A percentile compares a stretch with the other conserved stretches of the same genome.
These are phyloP conservation scores for Chlorella vulgaris DNA, from an alignment of 139 green algal species.

Conservation along the genomic window DNA sequence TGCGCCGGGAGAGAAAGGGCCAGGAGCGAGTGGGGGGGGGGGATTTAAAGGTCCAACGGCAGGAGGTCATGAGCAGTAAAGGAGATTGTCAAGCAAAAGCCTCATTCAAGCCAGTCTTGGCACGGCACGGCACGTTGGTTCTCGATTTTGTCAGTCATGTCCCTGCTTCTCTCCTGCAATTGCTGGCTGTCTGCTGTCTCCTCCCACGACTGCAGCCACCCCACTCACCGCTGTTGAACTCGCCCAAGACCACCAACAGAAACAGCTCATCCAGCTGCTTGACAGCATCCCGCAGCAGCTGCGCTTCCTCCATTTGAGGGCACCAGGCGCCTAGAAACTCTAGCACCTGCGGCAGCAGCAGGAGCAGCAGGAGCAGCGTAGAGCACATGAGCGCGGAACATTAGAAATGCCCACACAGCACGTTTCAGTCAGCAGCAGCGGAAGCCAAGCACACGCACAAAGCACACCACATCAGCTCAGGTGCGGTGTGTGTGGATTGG, in stretches of 20 bases:
- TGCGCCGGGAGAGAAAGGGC: neutral
- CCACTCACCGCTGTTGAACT: slow-evolving; percentile 85
- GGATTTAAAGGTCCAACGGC: neutral
- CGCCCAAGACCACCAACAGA: slow-evolving; percentile 95
- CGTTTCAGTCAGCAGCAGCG: neutral
- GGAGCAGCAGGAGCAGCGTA: neutral
- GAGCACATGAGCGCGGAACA: too few relatives aligned
- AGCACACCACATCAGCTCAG: too few relatives aligned
- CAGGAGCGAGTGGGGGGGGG: neutral
- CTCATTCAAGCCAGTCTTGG: too few relatives aligned
- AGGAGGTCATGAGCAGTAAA: neutral
- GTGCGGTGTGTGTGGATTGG: too few relatives aligned
- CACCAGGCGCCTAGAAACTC: slow-evolving; percentile 38
- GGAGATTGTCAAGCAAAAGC: too few relatives aligned
- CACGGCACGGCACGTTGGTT: too few relatives aligned
- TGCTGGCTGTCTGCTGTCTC: too few relatives aligned
- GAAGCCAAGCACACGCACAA: neutral
- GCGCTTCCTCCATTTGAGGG: slow-evolving; percentile 60
- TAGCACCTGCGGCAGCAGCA: neutral
- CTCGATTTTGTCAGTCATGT: too few relatives aligned
- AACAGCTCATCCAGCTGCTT: slow-evolving; percentile 92
- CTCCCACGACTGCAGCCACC: too few relatives aligned
- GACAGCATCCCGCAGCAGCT: slow-evolving; percentile 65
- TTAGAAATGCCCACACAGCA: too few relatives aligned
- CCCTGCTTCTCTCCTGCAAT: too few relatives aligned